Evolutionary conservation across 2,329 filamentous ascomycete species (phyloP), one percentile per base, ranked within the genome.

Genomic region (Kalaharituber pfeilii): DNA sequence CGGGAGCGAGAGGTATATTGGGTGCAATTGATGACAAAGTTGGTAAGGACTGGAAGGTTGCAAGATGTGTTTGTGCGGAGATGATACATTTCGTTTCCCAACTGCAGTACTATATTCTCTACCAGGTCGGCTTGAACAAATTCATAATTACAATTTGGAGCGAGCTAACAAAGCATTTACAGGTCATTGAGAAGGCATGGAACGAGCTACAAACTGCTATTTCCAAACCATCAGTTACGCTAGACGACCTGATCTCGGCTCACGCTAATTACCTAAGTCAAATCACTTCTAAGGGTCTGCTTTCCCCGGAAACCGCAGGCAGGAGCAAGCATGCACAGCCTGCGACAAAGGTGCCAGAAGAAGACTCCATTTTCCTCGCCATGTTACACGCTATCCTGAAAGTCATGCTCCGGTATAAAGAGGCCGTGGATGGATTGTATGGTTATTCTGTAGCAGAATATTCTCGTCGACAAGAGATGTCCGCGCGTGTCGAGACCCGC

Each of bases 51-150:
- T 98, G 91, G 91, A 95, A 94, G 67, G 80, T 77, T 13, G 93
- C 88, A 3, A 77, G 89, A 55, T 91, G 88, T 56, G 81, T 82
- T 18, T 80, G 96, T 33, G 88, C 89, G 11, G 93, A 98, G 69
- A 98, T 98, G 91, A 86, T 96, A 15, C 93, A 98, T 67, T 96
- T 98, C 65, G 82, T 96, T 65, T 86, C 86, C 59, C 91, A 98
- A 69, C 75, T 98, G 13, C 91, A 98, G 68, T 95, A 96, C 71
- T 98, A 98, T 68, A 95, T 98, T 62, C 75, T 98, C 8, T 98
- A 96, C 65, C 91, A 98, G 53, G 59, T 61, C 55, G 28, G 42
- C 18, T 30, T 18, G 29, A 24, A 30, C 2, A 20, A 20, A n/a
- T 39, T n/a, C n/a, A n/a, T n/a, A n/a, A n/a, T n/a, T 27, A 4